These are phyloP conservation scores for Elongisporangium prolatum DNA, from an alignment of 352 stramenopile genomes.

Conservation along the genomic window DNA sequence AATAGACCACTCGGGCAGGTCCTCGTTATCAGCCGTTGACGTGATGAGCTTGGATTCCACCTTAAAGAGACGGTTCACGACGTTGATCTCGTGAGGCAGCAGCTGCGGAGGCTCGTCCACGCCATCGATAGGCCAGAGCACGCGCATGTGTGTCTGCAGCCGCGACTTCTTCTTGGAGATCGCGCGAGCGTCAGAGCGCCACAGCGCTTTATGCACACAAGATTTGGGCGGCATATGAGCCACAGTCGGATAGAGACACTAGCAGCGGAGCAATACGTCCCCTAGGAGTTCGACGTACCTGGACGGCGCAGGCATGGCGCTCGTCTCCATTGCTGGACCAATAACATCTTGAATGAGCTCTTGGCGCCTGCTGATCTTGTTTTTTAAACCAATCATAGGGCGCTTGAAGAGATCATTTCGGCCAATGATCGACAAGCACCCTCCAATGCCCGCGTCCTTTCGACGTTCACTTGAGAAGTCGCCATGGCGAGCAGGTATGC, in stretches of 20 bases:
- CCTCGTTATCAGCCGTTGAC: slow-evolving; percentile 40
- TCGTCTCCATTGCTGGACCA: neutral
- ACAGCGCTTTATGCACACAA: neutral
- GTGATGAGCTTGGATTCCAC: slow-evolving; percentile 59
- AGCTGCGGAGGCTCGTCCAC: slow-evolving; percentile 46
- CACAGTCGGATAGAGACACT: neutral
- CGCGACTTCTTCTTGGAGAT: slow-evolving; percentile 51
- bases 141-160: slow-evolving; percentile 25
- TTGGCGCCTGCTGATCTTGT: neutral
- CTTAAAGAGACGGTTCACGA: slow-evolving; percentile 58
- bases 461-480: neutral
- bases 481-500: neutral
- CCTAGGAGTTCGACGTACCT: neutral
- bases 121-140: slow-evolving; percentile 54
- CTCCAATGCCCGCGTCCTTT: neutral
- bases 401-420: neutral
- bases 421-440: neutral
- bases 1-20: slow-evolving; percentile 64
- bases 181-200: neutral
- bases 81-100: slow-evolving; percentile 56
- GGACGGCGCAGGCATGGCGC: neutral
- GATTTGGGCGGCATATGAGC: neutral
- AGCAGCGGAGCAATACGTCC: neutral
- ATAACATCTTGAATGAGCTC: neutral
- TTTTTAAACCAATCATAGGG: neutral